Conservation (phyloP, 495 filamentous ascomycete species). For the Podospora bellae-mahoneyi region DNA sequence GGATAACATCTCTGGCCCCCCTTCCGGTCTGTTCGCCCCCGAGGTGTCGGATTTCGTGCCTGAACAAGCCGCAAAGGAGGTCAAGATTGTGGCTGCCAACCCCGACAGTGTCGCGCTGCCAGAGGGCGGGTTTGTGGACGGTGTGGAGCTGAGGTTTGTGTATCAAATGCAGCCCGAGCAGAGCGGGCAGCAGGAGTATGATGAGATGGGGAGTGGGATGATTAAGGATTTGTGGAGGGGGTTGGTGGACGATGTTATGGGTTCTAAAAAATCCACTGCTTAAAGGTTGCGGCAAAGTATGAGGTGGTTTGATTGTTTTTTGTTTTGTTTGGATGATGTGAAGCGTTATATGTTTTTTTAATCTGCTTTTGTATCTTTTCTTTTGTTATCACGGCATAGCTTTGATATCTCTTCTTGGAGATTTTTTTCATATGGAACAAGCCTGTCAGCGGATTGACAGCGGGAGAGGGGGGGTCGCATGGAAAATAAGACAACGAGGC, state of each 20-base stretch:
- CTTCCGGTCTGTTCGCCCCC: conserved; percentile 16
- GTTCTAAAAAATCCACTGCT: background rate
- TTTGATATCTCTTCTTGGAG: background rate
- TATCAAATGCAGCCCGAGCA: conserved; percentile 25
- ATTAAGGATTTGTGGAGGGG: conserved; percentile 46
- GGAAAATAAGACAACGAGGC: background rate
- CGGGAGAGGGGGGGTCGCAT: background rate
- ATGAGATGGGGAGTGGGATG: conserved; percentile 38
- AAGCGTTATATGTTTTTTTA: background rate
- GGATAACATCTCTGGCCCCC: conserved; percentile 35
- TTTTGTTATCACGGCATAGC: background rate
- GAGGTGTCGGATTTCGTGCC: conserved; percentile 37
- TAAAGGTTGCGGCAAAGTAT: background rate
- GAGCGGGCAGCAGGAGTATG: conserved; percentile 14
- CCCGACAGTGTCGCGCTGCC: conserved; percentile 40
- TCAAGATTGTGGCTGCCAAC: conserved; percentile 44
- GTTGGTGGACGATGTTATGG: conserved; percentile 41
- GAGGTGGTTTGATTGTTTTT: background rate
- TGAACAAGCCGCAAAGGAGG: conserved; percentile 30
- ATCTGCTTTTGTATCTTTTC: background rate
- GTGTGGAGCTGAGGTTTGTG: conserved; percentile 47
- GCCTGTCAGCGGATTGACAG: background rate
- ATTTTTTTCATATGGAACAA: background rate
- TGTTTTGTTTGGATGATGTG: background rate
- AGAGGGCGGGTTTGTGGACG: conserved; percentile 46